Base-by-base conservation (phyloP, 2,329 filamentous ascomycete species). In the Paraphaeosphaeria minitans region DNA sequence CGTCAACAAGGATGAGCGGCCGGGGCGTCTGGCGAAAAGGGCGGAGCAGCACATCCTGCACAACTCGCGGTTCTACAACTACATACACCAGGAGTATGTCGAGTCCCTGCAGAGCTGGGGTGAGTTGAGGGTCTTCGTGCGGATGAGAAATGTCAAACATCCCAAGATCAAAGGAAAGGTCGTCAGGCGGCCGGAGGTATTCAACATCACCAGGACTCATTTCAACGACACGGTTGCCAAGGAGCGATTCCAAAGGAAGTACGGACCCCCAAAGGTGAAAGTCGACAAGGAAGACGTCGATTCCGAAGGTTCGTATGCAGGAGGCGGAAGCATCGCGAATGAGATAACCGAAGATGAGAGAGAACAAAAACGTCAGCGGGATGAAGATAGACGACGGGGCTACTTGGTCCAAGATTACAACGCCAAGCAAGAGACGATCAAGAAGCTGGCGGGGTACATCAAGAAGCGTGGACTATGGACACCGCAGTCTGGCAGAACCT, bases 51-150 rank as follows among this genome's bases (percentile, higher is more conserved):
- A 39, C 9, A n/a, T 41, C 9, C 21, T 51, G 21, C 48, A 51
- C 13, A 8, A 39, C 7, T 39, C 48, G 12, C 19, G 13, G 8
- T 51, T 51, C 12, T 51, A n/a, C 48, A 39, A 51, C 5, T 51
- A 51, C 21, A 41, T 51, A 10, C 48, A 51, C 27, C 48, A 51
- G 12, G 33, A 51, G n/a, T 41, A 41, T 27, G 33, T 51, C 1
- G 33, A 41, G 4, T 51, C 48, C 1, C 33, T 51, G 5, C 5
- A 3, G 5, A 9, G 2, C 1, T 51, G 33, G 33, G 48, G 48
- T 2, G 48, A 51, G 21, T 22, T 51, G 1, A 51, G 33, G 16
- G 21, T 51, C 4, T 51, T 51, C 21, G 10, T 51, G 1, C 33
- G 33, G 6, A 51, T 43, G 41, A 3, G 9, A 22, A 9, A 43